These are phyloP conservation scores for Fusarium kyushuense DNA, from an alignment of 2,329 filamentous ascomycete genomes.

Conservation along the genomic window DNA sequence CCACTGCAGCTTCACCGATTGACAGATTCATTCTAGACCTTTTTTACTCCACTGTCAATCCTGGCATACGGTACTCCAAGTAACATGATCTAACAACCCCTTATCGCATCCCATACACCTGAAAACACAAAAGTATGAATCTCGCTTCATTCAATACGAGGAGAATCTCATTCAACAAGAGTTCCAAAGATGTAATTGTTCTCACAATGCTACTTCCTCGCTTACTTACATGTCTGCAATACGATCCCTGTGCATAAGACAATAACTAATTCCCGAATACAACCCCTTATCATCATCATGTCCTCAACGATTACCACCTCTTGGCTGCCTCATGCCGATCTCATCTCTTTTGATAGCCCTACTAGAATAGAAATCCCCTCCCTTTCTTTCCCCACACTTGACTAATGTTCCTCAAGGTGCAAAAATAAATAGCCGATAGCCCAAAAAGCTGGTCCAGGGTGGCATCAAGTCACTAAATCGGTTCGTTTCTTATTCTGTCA, in stretches of 20 bases:
- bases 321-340: slow-evolving; percentile 18
- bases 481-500: background rate
- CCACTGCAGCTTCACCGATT: slow-evolving; percentile 5
- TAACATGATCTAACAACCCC: slow-evolving; percentile 28
- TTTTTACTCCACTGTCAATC: slow-evolving; percentile 5
- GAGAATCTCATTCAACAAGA: background rate
- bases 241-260: slow-evolving; percentile 4
- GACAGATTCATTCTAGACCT: slow-evolving; percentile 18
- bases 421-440: background rate
- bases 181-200: background rate
- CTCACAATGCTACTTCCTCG: background rate
- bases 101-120: slow-evolving; percentile 12
- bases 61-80: background rate
- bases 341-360: slow-evolving; percentile 7
- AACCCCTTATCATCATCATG: slow-evolving; percentile 29
- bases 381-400: slow-evolving; percentile 7
- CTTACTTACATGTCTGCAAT: background rate
- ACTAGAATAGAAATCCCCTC: slow-evolving; percentile 3
- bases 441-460: background rate
- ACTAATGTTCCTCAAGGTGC: background rate
- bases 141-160: slow-evolving; percentile 1
- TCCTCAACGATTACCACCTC: slow-evolving; percentile 7
- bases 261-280: slow-evolving; percentile 3
- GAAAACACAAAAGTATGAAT: background rate
- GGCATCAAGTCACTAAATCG: background rate